Conservation (phyloP, 768 basidiomycete genomes). For the Hygrophorus russula region DNA sequence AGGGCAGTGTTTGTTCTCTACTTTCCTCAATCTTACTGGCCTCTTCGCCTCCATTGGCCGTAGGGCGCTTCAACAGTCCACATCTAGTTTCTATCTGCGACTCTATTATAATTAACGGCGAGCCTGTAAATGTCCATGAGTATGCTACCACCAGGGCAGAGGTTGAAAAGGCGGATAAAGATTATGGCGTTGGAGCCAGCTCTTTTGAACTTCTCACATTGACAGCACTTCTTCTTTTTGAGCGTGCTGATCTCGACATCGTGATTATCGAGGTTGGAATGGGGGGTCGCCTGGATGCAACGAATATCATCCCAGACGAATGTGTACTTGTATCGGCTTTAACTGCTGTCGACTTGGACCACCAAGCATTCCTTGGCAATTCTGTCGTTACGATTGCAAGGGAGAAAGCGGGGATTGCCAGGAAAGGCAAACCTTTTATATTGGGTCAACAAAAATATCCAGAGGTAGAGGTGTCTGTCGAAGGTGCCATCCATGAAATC, state of each 20-base stretch:
- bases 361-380: conserved; percentile 79
- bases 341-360: conserved; percentile 85
- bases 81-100: conserved; percentile 76
- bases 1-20: conserved; percentile 84
- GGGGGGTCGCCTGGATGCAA: conserved; percentile 89
- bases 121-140: conserved; percentile 31
- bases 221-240: conserved; percentile 70
- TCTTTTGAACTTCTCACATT: conserved; percentile 82
- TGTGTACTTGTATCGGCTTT: conserved; percentile 69
- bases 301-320: conserved; percentile 72
- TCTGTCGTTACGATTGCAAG: conserved; percentile 62
- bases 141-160: conserved; percentile 36
- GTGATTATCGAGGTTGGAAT: conserved; percentile 90
- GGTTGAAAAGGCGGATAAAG: conserved; percentile 38
- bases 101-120: conserved; percentile 57
- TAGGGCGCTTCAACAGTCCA: conserved; percentile 88
- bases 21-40: conserved; percentile 63
- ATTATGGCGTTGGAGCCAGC: conserved; percentile 37
- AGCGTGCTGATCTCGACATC: conserved; percentile 58
- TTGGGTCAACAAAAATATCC: conserved; percentile 51
- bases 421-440: conserved; percentile 49
- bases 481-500: conserved; percentile 26
- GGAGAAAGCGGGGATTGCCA: conserved; percentile 79
- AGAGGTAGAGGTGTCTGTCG: conserved; percentile 35
- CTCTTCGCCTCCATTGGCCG: conserved; percentile 40